phyloP scores from a whole-genome alignment of 805 yeast species.

The Pichia cephalocereana region DNA sequence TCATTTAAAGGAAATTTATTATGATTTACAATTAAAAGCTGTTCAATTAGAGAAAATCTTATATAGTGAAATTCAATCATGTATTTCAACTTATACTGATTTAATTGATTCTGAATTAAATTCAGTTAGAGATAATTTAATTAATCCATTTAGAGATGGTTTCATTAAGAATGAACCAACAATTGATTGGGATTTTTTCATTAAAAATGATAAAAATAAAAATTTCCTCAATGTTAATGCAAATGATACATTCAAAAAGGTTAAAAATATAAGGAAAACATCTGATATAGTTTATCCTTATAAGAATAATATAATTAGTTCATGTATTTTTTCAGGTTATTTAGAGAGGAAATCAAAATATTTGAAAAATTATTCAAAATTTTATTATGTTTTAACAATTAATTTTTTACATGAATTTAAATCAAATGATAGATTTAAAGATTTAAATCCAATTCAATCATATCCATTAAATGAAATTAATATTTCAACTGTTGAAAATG shows the following conservation, averaged over 20 bases:
- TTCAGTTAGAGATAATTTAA: conserved; percentile 37
- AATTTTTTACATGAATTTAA: conserved; percentile 62
- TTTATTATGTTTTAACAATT: conserved; percentile 60
- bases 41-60: conserved; percentile 56
- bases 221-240: conserved; percentile 32
- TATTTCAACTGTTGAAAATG: conserved; percentile 27
- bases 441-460: conserved; percentile 36
- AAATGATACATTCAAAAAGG: conserved; percentile 18
- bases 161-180: conserved; percentile 48
- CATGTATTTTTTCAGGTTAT: conserved; percentile 49
- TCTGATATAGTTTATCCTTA: conserved; percentile 46
- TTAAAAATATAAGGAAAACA: conserved; percentile 36
- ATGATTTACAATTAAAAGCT: conserved; percentile 57
- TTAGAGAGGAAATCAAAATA: conserved; percentile 54
- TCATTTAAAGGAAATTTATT: conserved; percentile 55
- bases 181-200: conserved; percentile 64
- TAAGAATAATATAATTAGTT: conserved; percentile 41
- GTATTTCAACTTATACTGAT: conserved; percentile 41
- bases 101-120: conserved; percentile 44
- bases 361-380: conserved; percentile 49
- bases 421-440: conserved; percentile 45
- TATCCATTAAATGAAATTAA: conserved; percentile 28
- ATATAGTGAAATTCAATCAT: conserved; percentile 51
- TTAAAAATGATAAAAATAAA: conserved; percentile 34
- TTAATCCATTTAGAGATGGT: conserved; percentile 44